phyloP scores from a whole-genome alignment of 345 rosid genomes.

The Melaleuca alternifolia region DNA sequence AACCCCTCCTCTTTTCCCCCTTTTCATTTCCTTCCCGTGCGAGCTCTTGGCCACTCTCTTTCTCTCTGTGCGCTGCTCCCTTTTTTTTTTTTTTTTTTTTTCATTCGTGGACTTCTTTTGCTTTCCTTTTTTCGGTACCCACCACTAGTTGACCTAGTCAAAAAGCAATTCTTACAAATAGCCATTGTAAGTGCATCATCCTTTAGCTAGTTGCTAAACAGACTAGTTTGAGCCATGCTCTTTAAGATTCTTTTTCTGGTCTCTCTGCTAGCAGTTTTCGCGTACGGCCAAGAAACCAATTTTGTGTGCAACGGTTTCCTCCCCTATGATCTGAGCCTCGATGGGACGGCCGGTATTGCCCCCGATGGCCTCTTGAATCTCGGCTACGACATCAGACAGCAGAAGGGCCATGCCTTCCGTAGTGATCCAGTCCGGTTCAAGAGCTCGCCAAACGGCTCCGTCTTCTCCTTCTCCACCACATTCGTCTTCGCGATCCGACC shows the following conservation, averaged over 20 bases:
- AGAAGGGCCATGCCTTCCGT: conserved; percentile 40
- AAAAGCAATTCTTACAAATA: no score
- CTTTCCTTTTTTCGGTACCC: no score
- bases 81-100: no score
- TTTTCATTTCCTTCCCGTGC: no score
- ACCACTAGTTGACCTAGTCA: no score
- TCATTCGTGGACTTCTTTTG: no score
- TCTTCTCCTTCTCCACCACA: conserved; percentile 37
- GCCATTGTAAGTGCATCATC: background rate
- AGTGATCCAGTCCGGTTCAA: conserved; percentile 18
- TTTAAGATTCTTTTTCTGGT: background rate
- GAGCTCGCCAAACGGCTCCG: conserved; percentile 16
- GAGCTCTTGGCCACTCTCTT: no score
- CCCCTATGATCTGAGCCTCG: conserved; percentile 14
- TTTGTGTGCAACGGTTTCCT: background rate
- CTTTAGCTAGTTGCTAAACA: background rate
- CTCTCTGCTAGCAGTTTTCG: background rate
- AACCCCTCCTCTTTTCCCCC: no score
- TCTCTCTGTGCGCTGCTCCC: no score
- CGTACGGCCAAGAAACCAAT: background rate
- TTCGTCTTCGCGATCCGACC: conserved; percentile 51
- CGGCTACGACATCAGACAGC: conserved; percentile 22
- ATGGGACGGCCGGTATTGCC: conserved; percentile 20
- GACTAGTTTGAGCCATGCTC: background rate
- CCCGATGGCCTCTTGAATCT: conserved; percentile 29